phyloP scores from a whole-genome alignment of 169 alveolate species.

The Plasmodium berghei region DNA sequence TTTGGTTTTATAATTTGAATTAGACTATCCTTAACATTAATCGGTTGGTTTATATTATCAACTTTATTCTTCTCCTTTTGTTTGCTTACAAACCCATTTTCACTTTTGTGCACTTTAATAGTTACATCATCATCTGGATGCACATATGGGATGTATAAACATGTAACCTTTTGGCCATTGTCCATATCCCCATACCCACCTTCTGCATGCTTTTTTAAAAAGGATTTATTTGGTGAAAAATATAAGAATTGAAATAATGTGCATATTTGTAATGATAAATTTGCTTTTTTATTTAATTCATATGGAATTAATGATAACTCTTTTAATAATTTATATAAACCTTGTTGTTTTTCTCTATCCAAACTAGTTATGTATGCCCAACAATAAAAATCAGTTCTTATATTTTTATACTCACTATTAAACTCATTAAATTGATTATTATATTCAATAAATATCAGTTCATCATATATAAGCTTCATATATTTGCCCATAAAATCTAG shows the following conservation, averaged over 20 bases:
- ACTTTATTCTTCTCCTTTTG: neutral
- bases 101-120: constrained; percentile 51
- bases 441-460: constrained; percentile 64
- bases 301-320: constrained; percentile 66
- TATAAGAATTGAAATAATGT: constrained; percentile 72
- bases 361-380: constrained; percentile 71
- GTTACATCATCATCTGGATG: constrained; percentile 34
- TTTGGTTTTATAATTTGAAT: constrained; percentile 57
- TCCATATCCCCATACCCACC: constrained; percentile 72
- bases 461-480: constrained; percentile 59
- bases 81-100: neutral
- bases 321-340: constrained; percentile 63
- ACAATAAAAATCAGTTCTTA: constrained; percentile 74
- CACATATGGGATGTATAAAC: constrained; percentile 48
- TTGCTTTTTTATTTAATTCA: constrained; percentile 76
- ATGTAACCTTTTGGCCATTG: constrained; percentile 64
- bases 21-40: neutral
- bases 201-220: constrained; percentile 72
- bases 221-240: constrained; percentile 66
- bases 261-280: constrained; percentile 72
- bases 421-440: constrained; percentile 75
- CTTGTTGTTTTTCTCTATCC: constrained; percentile 75
- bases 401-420: constrained; percentile 55
- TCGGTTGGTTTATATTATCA: neutral
- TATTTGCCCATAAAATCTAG: constrained; percentile 56